Evolutionary conservation across 768 basidiomycete species (phyloP), one percentile per base, ranked within the genome.

Genomic region (Cystofilobasidium ferigula): DNA sequence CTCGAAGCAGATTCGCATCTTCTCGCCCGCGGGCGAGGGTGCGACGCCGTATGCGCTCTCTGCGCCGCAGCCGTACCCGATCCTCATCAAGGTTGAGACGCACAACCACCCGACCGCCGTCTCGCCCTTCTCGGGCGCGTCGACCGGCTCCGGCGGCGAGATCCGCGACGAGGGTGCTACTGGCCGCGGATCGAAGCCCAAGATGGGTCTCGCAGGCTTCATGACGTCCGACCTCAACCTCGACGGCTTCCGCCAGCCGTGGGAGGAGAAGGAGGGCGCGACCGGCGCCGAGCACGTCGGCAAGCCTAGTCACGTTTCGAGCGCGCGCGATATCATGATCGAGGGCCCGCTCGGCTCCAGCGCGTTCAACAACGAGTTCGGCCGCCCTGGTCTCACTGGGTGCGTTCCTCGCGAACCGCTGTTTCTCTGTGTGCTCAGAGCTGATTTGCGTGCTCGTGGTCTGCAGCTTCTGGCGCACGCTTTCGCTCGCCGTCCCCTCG

Each of bases 41-140:
- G 67, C 69, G 32, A 4, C 70, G 71, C 48, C 62, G 24, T 61
- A 63, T 42, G 66, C 69, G n/a, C 69, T 66, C 2, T 69, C 76
- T 8, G 72, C 68, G 22, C 71, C 70, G 68, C 69, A 59, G n/a
- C 79, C 85, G 14, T 87, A 89, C 79, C 89, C 85, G 18, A 88
- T 99, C 63, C 81, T 98, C 28, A 85, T 92, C 79, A 99, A 99
- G 78, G 95, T 98, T 67, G 95, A 98, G 78, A 99, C 95, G 2
- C 95, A 99, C 76, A 99, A 99, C 74, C 95, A 98, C 73, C 95
- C 95, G 3, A 98, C 94, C 2, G 95, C 94, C 3, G 92, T 98
- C 10, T 98, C 95, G 1, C 95, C 95, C 0, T 98, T 87, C 75
- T 90, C 95, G 2, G 95, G 95, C n/a, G 94, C 95, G 0, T 93